Percentiles rank a stretch among this genome's conserved stretches.
phyloP scores from a whole-genome alignment of 23 red algal genomes.

The Cyanidioschyzon merolae region DNA sequence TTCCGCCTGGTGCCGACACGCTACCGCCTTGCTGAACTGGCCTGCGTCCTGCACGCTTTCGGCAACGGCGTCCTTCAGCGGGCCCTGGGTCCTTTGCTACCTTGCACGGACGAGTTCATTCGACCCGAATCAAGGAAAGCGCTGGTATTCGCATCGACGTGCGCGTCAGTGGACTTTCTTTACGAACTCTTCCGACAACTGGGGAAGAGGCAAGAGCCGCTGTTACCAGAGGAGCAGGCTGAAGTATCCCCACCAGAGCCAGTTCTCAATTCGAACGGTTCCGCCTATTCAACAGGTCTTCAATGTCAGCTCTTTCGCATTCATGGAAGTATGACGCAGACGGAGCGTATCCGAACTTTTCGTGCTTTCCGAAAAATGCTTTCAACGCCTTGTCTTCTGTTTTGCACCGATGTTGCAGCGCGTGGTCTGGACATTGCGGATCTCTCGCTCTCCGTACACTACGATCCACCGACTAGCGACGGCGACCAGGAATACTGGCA shows the following conservation, averaged over 20 bases:
- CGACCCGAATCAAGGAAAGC: conserved; percentile 7
- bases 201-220: too few species aligned
- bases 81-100: neutral
- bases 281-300: neutral
- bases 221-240: too few species aligned
- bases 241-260: too few species aligned
- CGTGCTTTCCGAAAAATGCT: conserved; percentile 40
- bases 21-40: conserved; percentile 46
- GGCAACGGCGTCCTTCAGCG: neutral
- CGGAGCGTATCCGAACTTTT: conserved; percentile 39
- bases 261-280: too few species aligned
- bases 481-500: conserved; percentile 81
- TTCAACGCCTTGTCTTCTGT: conserved; percentile 34
- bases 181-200: conserved; percentile 32
- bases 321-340: conserved; percentile 75
- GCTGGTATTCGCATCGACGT: conserved; percentile 83
- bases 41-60: conserved; percentile 43
- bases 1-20: neutral
- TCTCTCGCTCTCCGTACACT: conserved; percentile 67
- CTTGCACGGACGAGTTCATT: neutral
- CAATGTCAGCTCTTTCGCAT: conserved; percentile 33
- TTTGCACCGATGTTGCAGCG: conserved; percentile 90
- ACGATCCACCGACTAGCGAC: conserved; percentile 68
- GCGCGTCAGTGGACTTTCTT: conserved; percentile 81
- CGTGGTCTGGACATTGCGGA: conserved; percentile 81